These are phyloP conservation scores for Mycena latifolia DNA, from an alignment of 768 basidiomycete species.

Conservation along the genomic window DNA sequence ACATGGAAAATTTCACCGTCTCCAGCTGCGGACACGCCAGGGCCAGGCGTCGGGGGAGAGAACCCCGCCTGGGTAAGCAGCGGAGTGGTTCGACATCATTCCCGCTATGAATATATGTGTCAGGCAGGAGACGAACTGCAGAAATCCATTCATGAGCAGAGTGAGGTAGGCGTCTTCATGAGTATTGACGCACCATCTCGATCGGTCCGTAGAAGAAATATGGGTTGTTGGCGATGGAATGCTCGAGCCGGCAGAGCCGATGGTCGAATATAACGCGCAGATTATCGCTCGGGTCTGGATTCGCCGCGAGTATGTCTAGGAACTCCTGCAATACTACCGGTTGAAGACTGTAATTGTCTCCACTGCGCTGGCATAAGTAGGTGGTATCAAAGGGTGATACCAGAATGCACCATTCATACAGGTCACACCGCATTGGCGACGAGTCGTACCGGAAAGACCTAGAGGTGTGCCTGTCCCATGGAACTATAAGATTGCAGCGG, in stretches of 20 bases:
- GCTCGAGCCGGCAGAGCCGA: not conserved
- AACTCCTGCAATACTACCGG: not conserved
- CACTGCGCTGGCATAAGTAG: not conserved
- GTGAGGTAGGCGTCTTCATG: no score
- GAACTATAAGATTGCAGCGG: no score
- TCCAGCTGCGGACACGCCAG: constrained; percentile 15
- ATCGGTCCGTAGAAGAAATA: constrained; percentile 21
- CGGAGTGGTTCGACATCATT: constrained; percentile 17
- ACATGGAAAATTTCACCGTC: not conserved
- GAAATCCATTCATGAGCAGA: no score
- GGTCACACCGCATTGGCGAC: constrained; percentile 13
- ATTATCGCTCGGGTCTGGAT: not conserved
- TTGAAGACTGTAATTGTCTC: not conserved
- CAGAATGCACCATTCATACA: constrained; percentile 1
- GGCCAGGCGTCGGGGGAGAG: not conserved
- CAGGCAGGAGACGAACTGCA: not conserved
- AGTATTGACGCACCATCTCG: constrained; percentile 21
- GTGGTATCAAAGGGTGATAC: not conserved
- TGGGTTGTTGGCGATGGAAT: constrained; percentile 10
- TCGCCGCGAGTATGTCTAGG: not conserved
- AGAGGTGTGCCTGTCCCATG: not conserved
- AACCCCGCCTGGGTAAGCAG: constrained; percentile 2
- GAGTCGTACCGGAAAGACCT: constrained; percentile 10
- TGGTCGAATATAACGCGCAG: not conserved
- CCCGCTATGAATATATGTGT: not conserved